A percentile compares a stretch with the other conserved stretches of the same genome.
phyloP scores from a whole-genome alignment of 1,284 basidiomycete species.

The Entoloma clypeatum region DNA sequence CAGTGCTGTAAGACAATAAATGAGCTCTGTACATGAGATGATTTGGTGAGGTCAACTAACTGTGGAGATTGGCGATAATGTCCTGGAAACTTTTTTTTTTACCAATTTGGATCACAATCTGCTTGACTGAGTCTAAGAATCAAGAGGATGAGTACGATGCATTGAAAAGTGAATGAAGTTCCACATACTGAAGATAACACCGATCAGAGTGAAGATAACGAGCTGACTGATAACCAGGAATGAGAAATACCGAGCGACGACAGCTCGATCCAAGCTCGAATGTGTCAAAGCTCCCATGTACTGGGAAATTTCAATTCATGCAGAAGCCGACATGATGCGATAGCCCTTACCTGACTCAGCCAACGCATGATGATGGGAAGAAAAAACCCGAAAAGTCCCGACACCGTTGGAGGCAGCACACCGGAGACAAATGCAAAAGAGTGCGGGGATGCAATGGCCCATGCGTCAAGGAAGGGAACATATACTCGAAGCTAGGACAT shows the following conservation, averaged over 20 bases:
- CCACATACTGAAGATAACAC: constrained; percentile 76
- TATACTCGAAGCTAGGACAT: constrained; percentile 52
- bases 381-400: constrained; percentile 86
- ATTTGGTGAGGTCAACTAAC: constrained; percentile 37
- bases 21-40: constrained; percentile 5
- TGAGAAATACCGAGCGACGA: constrained; percentile 86
- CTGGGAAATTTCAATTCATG: constrained; percentile 36
- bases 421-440: constrained; percentile 80
- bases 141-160: constrained; percentile 2
- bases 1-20: constrained; percentile 42
- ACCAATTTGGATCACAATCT: constrained; percentile 68
- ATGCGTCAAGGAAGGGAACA: constrained; percentile 67
- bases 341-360: constrained; percentile 44
- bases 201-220: constrained; percentile 88
- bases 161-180: constrained; percentile 1
- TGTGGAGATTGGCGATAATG: constrained; percentile 64
- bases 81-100: constrained; percentile 62
- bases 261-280: constrained; percentile 81
- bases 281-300: constrained; percentile 81
- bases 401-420: constrained; percentile 83
- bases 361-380: constrained; percentile 86
- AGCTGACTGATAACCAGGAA: constrained; percentile 90
- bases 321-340: not conserved
- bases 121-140: constrained; percentile 53
- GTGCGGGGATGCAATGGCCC: constrained; percentile 56